A percentile compares a stretch with the other conserved stretches of the same genome.
These are phyloP conservation scores for Phlegmacium glaucopus DNA, from an alignment of 768 basidiomycete species.

Conservation along the genomic window DNA sequence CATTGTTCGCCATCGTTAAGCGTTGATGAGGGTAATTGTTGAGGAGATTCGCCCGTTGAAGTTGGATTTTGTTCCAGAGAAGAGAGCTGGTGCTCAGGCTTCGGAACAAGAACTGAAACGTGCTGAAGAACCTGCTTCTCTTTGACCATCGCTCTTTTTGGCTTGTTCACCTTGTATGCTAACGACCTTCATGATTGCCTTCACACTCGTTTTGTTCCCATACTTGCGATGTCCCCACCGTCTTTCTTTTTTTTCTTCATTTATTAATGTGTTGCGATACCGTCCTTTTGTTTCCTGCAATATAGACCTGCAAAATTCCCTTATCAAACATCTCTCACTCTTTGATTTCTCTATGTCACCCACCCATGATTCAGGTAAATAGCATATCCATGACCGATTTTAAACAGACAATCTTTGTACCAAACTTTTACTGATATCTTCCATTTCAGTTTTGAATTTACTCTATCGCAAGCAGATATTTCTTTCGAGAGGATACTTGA, in stretches of 20 bases:
- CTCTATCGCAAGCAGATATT: too few relatives aligned
- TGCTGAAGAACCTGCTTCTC: constrained; percentile 3
- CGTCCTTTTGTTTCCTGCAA: background rate
- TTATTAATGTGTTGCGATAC: background rate
- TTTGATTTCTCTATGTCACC: too few relatives aligned
- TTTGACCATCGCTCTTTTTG: background rate
- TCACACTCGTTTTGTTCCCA: too few relatives aligned
- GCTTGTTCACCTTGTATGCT: too few relatives aligned
- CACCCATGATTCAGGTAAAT: background rate
- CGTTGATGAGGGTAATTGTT: constrained; percentile 17
- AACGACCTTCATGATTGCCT: too few relatives aligned
- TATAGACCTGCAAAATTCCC: background rate
- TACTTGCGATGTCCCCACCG: too few relatives aligned
- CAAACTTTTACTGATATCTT: too few relatives aligned
- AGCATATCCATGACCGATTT: background rate
- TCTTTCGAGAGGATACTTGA: too few relatives aligned
- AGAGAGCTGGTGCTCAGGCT: constrained; percentile 2
- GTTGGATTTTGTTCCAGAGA: constrained; percentile 19
- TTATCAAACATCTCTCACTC: background rate
- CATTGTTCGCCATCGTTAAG: constrained; percentile 17
- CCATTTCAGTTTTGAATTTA: too few relatives aligned
- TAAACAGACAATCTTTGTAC: too few relatives aligned
- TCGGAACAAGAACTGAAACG: constrained; percentile 4
- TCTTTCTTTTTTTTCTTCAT: too few relatives aligned
- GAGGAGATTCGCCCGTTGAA: constrained; percentile 20